A percentile compares a stretch with the other conserved stretches of the same genome.
phyloP scores from a whole-genome alignment of 2,329 filamentous ascomycete species.

The Pezicula radicicola region DNA sequence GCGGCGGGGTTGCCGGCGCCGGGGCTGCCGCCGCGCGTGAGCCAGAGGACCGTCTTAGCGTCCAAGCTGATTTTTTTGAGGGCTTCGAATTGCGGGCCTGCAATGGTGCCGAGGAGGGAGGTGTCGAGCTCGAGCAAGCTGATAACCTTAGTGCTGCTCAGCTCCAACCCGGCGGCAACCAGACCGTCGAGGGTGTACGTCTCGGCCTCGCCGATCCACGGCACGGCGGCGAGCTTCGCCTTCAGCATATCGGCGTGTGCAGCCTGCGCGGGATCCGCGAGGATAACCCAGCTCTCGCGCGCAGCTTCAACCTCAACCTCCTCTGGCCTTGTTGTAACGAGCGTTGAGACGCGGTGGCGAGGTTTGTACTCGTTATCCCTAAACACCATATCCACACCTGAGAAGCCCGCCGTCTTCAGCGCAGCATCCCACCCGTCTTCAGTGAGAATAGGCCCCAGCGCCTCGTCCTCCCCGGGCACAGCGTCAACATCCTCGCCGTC shows the following conservation, averaged over 20 bases:
- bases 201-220: not conserved
- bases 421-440: slow-evolving; percentile 19
- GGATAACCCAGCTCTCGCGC: not conserved
- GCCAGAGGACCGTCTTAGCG: not conserved
- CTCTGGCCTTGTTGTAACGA: not conserved
- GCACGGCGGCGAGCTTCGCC: not conserved
- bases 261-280: not conserved
- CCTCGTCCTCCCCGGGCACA: slow-evolving; percentile 10
- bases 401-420: slow-evolving; percentile 25
- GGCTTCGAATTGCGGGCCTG: slow-evolving; percentile 31
- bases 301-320: not conserved
- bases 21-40: slow-evolving; percentile 7
- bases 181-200: not conserved
- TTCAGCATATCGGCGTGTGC: not conserved
- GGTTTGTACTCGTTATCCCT: not conserved
- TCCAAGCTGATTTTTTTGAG: not conserved
- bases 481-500: not conserved
- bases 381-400: slow-evolving; percentile 10
- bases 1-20: slow-evolving; percentile 18
- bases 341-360: not conserved
- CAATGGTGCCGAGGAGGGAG: slow-evolving; percentile 35
- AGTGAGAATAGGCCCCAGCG: slow-evolving; percentile 16
- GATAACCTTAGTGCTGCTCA: not conserved
- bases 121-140: slow-evolving; percentile 1
- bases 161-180: not conserved